phyloP scores from a whole-genome alignment of 805 yeast species.

The Saturnispora sanitii region DNA sequence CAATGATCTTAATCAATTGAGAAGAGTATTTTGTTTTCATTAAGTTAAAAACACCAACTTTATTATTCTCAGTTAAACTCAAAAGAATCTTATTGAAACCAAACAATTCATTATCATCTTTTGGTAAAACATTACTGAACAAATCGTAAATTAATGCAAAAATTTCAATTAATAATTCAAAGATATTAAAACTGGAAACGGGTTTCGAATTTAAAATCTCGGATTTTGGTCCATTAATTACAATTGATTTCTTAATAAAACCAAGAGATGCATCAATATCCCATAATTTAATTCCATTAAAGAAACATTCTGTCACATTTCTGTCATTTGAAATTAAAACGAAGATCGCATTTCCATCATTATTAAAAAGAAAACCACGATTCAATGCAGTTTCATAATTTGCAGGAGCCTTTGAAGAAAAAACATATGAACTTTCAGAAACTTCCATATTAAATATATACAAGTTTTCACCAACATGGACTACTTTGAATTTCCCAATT shows the following conservation, averaged over 20 bases:
- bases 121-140: neutral
- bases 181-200: neutral
- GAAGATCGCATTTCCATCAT: conserved; percentile 8
- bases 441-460: conserved; percentile 16
- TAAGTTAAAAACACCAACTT: conserved; percentile 35
- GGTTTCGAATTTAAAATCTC: too few relatives aligned
- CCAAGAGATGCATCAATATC: conserved; percentile 34
- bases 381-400: conserved; percentile 14
- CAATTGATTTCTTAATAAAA: conserved; percentile 27
- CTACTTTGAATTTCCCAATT: conserved; percentile 3
- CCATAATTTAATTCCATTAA: conserved; percentile 30
- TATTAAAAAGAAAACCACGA: conserved; percentile 9
- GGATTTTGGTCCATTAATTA: conserved; percentile 8
- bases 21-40: conserved; percentile 20
- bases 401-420: conserved; percentile 10
- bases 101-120: conserved; percentile 24
- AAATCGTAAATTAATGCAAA: neutral
- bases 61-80: conserved; percentile 32
- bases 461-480: conserved; percentile 7
- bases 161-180: neutral
- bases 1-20: conserved; percentile 4
- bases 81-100: conserved; percentile 38
- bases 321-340: conserved; percentile 12
- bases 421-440: neutral
- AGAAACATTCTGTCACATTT: conserved; percentile 12